Base-by-base conservation (phyloP, 2,329 filamentous ascomycete genomes). In the Nigrospora oryzae region DNA sequence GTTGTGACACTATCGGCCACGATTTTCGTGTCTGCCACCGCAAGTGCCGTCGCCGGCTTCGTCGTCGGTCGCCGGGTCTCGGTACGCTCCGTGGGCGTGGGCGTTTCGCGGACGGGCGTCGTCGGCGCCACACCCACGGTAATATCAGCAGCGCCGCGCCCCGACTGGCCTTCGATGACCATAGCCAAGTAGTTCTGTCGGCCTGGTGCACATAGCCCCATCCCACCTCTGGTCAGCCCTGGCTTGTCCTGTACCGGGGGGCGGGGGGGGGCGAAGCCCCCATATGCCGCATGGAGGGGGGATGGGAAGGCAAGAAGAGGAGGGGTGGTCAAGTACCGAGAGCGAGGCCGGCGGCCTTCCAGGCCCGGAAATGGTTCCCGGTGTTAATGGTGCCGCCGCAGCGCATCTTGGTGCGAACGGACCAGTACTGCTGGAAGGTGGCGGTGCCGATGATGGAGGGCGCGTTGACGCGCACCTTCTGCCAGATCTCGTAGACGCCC, bases 401-500 rank as follows among this genome's bases (percentile, higher is more conserved):
- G 17, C 42, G 48, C 36, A 40, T 48, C 14, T 13, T 35, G 36
- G 42, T 47, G 16, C 48, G 48, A 31, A 73, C 62, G 12, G 60
- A 65, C 62, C 62, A 65, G 53, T 59, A 66, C 57, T 66, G 64
- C 53, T 61, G 50, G 53, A 66, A 65, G 37, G 37, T 41, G 43
- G 44, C 43, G 38, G 62, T 65, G 42, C 63, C 63, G 49, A 64
- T 58, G 43, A 66, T 65, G 44, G 56, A 60, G 16, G 63, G 63
- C 45, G 54, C 50, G 49, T 65, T 65, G 46, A 50, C 48, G 36
- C 46, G 46, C 32, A 43, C 46, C 46, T 47, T 51, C 30, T 42
- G 44, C 38, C 49, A 54, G 34, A 53, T 36, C 31, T 52, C 48
- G 38, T 53, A 53, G 5, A 31, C 41, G 23, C 42, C 45, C 34